A percentile compares a stretch with the other conserved stretches of the same genome.
phyloP scores from a whole-genome alignment of 345 rosid genomes.

The Syzygium aromaticum region DNA sequence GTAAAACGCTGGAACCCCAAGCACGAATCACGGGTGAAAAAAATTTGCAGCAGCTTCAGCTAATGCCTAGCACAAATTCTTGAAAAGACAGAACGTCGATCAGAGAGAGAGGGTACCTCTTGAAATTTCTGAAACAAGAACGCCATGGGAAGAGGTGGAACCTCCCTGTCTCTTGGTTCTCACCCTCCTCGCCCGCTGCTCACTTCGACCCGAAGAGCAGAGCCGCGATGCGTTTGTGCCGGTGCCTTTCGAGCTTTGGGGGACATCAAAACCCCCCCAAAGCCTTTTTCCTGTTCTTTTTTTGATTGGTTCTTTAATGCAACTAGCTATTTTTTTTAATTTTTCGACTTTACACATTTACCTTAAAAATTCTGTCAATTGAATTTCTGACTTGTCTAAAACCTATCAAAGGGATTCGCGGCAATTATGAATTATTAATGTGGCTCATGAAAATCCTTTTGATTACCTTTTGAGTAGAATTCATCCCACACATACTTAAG shows the following conservation, averaged over 20 bases:
- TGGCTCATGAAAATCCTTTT: not conserved
- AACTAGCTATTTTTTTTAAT: not conserved
- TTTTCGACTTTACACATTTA: not conserved
- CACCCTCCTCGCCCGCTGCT: not conserved
- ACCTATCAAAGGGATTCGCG: not conserved
- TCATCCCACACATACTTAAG: not conserved
- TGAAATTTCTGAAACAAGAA: constrained; percentile 37
- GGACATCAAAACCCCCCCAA: not conserved
- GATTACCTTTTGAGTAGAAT: not conserved
- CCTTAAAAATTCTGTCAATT: not conserved
- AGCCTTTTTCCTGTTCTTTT: not conserved
- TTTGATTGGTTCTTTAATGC: not conserved
- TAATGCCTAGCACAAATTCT: not conserved
- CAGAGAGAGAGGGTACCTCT: constrained; percentile 11
- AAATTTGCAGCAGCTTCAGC: not conserved
- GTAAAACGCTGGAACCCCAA: not conserved
- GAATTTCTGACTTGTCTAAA: not conserved
- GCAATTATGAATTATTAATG: not conserved
- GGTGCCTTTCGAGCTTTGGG: not conserved
- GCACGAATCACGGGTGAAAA: not conserved
- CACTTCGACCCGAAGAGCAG: not conserved
- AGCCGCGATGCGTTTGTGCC: not conserved
- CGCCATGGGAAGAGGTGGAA: constrained; percentile 18
- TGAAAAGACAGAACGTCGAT: not conserved
- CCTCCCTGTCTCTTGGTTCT: not conserved